Conservation (phyloP, 441 rosid genomes). For the Euphorbia celastroides region DNA sequence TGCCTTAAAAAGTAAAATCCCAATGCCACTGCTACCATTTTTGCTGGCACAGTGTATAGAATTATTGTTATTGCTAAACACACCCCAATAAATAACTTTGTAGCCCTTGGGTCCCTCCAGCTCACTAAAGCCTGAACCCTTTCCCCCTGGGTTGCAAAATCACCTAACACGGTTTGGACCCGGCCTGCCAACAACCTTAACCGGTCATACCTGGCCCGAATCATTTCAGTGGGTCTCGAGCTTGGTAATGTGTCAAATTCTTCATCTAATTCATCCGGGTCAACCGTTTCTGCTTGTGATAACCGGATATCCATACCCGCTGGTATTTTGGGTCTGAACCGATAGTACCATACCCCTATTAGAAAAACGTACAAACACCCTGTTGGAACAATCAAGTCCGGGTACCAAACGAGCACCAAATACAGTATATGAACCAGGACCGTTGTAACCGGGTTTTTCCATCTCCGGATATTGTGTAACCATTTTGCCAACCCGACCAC, state of each 20-base stretch:
- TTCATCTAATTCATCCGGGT: constrained; percentile 86
- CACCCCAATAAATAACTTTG: constrained; percentile 70
- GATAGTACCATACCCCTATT: constrained; percentile 84
- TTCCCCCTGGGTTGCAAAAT: constrained; percentile 91
- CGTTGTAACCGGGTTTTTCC: constrained; percentile 84
- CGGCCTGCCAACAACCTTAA: constrained; percentile 74
- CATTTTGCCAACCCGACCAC: constrained; percentile 87
- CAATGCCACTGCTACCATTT: constrained; percentile 95
- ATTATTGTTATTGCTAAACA: constrained; percentile 60
- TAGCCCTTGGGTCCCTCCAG: constrained; percentile 98
- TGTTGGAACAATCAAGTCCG: constrained; percentile 82
- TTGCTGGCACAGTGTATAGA: constrained; percentile 73
- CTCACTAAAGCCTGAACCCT: constrained; percentile 80
- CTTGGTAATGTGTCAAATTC: constrained; percentile 90
- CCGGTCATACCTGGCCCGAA: constrained; percentile 73
- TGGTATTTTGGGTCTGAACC: constrained; percentile 79
- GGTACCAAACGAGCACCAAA: constrained; percentile 89
- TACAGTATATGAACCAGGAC: constrained; percentile 70
- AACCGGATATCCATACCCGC: constrained; percentile 87
- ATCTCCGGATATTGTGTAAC: constrained; percentile 64
- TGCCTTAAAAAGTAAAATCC: constrained; percentile 89
- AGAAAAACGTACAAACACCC: constrained; percentile 66
- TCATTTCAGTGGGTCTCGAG: constrained; percentile 53
- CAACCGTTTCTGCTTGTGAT: constrained; percentile 78
- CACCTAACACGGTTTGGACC: constrained; percentile 85